phyloP scores from a whole-genome alignment of 352 stramenopile genomes.

The Aphanomyces astaci region DNA sequence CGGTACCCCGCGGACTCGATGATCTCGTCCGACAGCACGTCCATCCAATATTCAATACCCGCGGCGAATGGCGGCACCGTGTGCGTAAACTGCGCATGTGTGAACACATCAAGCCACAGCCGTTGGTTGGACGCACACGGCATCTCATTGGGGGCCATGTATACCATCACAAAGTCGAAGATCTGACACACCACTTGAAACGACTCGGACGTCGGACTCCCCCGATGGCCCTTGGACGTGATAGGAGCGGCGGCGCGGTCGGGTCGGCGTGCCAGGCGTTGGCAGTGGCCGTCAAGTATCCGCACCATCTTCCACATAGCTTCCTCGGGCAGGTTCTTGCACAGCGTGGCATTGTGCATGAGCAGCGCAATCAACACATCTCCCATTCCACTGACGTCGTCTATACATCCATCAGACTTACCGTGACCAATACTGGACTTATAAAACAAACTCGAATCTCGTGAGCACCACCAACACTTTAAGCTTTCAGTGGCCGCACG shows the following conservation, averaged over 20 bases:
- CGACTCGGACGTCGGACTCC: too few relatives aligned
- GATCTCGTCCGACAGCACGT: not conserved
- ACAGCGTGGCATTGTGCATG: not conserved
- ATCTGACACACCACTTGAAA: not conserved
- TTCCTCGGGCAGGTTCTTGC: not conserved
- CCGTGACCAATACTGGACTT: too few relatives aligned
- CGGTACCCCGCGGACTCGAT: not conserved
- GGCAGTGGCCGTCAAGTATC: not conserved
- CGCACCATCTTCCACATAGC: not conserved
- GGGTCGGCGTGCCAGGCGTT: not conserved
- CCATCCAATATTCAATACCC: not conserved
- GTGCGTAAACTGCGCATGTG: constrained; percentile 2
- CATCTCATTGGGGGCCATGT: constrained; percentile 6
- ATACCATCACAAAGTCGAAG: constrained; percentile 1
- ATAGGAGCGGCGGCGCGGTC: too few relatives aligned
- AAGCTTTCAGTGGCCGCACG: too few relatives aligned
- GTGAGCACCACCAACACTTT: not conserved
- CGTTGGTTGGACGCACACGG: not conserved
- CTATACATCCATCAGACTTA: not conserved
- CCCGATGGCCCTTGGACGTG: too few relatives aligned
- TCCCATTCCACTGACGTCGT: not conserved
- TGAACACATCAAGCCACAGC: not conserved
- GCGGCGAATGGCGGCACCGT: not conserved
- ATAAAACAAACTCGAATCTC: not conserved
- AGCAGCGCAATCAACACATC: constrained; percentile 4